Evolutionary conservation across 2,329 filamentous ascomycete species (phyloP).

Genomic region (Pyricularia pennisetigena): DNA sequence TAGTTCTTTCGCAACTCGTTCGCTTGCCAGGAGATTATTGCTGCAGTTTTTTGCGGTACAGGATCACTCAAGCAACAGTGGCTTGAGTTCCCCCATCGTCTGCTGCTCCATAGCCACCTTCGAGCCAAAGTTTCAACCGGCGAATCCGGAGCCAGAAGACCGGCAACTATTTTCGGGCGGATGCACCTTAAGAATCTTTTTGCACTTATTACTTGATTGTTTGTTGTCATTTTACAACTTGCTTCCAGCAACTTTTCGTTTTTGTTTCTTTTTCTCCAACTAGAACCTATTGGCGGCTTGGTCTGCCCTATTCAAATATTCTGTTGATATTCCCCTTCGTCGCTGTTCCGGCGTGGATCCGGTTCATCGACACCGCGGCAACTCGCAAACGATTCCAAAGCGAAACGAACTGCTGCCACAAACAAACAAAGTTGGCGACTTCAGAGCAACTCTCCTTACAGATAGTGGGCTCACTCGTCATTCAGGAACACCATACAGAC

Average conservation of each 20-base stretch:
- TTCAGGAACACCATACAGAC: neutral
- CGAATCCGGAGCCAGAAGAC: neutral
- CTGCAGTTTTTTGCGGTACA: neutral
- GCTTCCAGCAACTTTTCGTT: neutral
- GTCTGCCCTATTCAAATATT: neutral
- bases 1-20: conserved; percentile 8
- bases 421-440: conserved; percentile 2
- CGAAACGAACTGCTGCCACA: neutral
- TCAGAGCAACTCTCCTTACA: neutral
- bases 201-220: neutral
- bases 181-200: neutral
- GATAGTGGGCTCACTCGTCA: neutral
- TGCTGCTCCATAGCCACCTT: neutral
- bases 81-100: neutral
- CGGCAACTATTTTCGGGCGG: neutral
- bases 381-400: neutral
- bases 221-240: neutral
- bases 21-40: neutral
- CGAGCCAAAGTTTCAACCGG: neutral
- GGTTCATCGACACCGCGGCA: neutral
- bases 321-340: neutral
- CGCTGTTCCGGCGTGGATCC: neutral
- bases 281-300: neutral
- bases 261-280: too few relatives aligned
- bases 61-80: neutral